Base-by-base conservation (phyloP, 1,139 yeast species). In the Yamadazyma trypodendri region DNA sequence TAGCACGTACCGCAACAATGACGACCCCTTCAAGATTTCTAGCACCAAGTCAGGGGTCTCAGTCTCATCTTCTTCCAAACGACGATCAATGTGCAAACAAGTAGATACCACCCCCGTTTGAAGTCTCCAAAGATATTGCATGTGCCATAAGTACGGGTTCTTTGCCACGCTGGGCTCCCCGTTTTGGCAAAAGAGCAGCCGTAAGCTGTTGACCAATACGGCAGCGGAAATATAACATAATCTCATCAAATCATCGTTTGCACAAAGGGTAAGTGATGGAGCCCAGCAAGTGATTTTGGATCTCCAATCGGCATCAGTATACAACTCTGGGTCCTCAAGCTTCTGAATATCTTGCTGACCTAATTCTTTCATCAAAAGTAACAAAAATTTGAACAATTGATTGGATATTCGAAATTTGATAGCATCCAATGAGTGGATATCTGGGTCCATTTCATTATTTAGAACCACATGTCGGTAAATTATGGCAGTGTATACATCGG, bases 41-140 rank as follows among this genome's bases (percentile, higher is more conserved):
- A 77, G 65, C 3, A 80, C 68, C 9, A 70, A 45, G 13, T 63
- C 59, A 0, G 86, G 86, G 0, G 84, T 75, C 25, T 55, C 45
- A 43, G 46, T 47, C 39, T 48, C 50, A 24, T 63, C 55, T 50
- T 69, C 68, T 50, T 81, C 89, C 31, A 77, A 67, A 37, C 75
- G 54, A 44, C 88, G 62, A 54, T 83, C 90, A 34, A 81, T 75
- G 47, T 79, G 84, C 15, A 83, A 58, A 0, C 85, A 85, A 6
- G 77, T 56, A 7, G 75, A 55, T 0, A 83, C 67, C 6, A 80
- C 68, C 41, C 70, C 72, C 2, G 88, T 79, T 46, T 78, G 77
- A 34, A 77, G 69, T 50, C 79, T 80, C 89, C 90, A 84, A 9
- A 78, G 52, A 32, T 76, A 75, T 7, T 81, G 60, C 39, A 79